A percentile compares a stretch with the other conserved stretches of the same genome.
Conservation (phyloP, 805 yeast genomes). For the Candida rishiriensis region DNA sequence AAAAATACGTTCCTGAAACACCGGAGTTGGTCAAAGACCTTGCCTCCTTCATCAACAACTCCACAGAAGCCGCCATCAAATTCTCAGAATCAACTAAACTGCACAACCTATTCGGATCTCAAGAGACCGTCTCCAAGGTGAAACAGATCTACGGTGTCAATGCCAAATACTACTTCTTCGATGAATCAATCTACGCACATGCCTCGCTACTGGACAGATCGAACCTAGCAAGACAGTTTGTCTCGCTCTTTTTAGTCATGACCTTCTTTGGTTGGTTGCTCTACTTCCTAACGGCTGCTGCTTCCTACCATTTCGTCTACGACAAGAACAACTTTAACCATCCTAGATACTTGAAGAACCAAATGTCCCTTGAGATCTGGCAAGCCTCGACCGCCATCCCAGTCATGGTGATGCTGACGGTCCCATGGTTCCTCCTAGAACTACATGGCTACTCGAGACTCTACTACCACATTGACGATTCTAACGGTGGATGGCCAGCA, state of each 20-base stretch:
- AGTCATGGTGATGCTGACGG: conserved; percentile 77
- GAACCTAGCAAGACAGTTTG: conserved; percentile 63
- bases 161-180: conserved; percentile 50
- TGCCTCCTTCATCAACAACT: conserved; percentile 19
- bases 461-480: conserved; percentile 59
- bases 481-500: conserved; percentile 66
- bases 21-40: conserved; percentile 22
- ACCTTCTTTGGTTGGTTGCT: conserved; percentile 84
- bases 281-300: conserved; percentile 67
- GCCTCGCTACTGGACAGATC: conserved; percentile 71
- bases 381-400: conserved; percentile 84
- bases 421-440: conserved; percentile 87
- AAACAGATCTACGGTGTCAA: conserved; percentile 35
- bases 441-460: conserved; percentile 77
- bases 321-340: conserved; percentile 91
- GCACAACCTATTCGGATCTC: conserved; percentile 25
- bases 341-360: conserved; percentile 93
- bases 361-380: conserved; percentile 76
- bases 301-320: conserved; percentile 75
- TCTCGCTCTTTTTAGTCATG: conserved; percentile 64
- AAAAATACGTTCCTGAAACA: conserved; percentile 28
- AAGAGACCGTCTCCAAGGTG: conserved; percentile 44
- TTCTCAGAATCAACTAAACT: conserved; percentile 20
- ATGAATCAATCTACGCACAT: conserved; percentile 51
- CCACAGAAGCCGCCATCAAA: conserved; percentile 20